A percentile compares a stretch with the other conserved stretches of the same genome.
These are phyloP conservation scores for Cladophialophora exuberans DNA, from an alignment of 2,329 filamentous ascomycete genomes.

Conservation along the genomic window DNA sequence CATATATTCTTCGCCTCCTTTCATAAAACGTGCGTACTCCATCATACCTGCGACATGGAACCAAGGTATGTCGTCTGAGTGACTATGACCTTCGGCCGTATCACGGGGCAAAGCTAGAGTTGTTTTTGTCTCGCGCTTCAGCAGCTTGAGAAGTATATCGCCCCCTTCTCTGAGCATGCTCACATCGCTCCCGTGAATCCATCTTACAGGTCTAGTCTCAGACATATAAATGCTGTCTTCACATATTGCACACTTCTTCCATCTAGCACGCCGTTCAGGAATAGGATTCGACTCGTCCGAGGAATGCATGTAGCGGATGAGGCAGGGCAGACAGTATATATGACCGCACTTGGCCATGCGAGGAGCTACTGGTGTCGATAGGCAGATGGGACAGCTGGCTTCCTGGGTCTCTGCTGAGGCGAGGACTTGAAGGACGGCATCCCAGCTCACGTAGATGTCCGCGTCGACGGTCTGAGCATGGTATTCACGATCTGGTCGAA, in stretches of 20 bases:
- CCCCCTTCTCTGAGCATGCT: constrained; percentile 78
- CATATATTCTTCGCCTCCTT: constrained; percentile 90
- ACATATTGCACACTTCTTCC: constrained; percentile 96
- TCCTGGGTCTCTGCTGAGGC: constrained; percentile 87
- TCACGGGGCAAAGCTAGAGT: constrained; percentile 88
- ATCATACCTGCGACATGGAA: constrained; percentile 90
- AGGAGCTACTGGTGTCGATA: constrained; percentile 88
- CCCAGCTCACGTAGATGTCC: constrained; percentile 89
- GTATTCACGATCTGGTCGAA: constrained; percentile 81
- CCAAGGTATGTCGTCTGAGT: constrained; percentile 84
- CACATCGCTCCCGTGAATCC: constrained; percentile 87
- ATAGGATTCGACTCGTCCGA: constrained; percentile 67
- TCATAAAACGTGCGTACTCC: constrained; percentile 95
- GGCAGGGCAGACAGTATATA: constrained; percentile 91
- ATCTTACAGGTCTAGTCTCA: constrained; percentile 85
- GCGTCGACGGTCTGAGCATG: constrained; percentile 79
- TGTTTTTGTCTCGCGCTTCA: constrained; percentile 77
- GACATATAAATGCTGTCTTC: constrained; percentile 92
- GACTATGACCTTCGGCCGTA: constrained; percentile 69
- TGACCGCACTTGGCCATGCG: constrained; percentile 97
- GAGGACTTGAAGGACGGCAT: constrained; percentile 85
- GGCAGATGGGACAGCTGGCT: constrained; percentile 89
- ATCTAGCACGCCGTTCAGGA: constrained; percentile 71
- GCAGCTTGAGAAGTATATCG: constrained; percentile 85
- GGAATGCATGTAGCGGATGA: constrained; percentile 95